Base-by-base conservation (phyloP, 441 rosid genomes). In the Isatis lusitanica region DNA sequence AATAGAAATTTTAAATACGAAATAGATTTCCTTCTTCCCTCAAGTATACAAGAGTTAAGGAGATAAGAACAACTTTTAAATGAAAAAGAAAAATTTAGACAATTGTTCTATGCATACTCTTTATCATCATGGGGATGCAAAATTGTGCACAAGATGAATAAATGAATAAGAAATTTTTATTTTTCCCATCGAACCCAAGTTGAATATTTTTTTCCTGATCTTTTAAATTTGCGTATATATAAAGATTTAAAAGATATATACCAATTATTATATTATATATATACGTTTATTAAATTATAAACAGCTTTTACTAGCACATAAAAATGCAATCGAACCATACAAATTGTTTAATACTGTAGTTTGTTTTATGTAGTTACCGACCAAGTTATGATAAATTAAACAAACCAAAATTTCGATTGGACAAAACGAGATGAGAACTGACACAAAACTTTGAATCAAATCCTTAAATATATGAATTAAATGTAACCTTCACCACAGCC, bases 21-120 rank as follows among this genome's bases (percentile, higher is more conserved):
- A 64, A 48, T 40, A 57, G 13, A 18, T 39, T 76, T 76, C 33
- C 24, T 58, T 64, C 35, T 51, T 59, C 35, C 66, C 56, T 64
- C 62, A n/a, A 64, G 26, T 62, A 61, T 70, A 55, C 28, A 26
- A 26, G 28, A 26, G 28, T 26, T 26, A 26, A 51, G 58, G 71
- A 59, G 75, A 76, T 76, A 76, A 76, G 67, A 57, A 63, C 56
- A 70, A 47, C 66, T 69, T 63, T 55, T 5, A 42, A 16, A 21
- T 36, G 10, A 44, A n/a, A 33, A 61, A 15, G 43, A 35, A 43
- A 46, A 1, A 26, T 35, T 52, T 15, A 53, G 9, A 61, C 8
- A 15, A 51, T 30, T 38, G 1, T 46, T 44, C 36, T 48, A 17
- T 39, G 44, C 72, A 16, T 65, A 36, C 38, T 35, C 64, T 66